Percentiles rank a stretch among this genome's conserved stretches.
Conservation (phyloP, 495 filamentous ascomycete species). For the Xylaria longipes region DNA sequence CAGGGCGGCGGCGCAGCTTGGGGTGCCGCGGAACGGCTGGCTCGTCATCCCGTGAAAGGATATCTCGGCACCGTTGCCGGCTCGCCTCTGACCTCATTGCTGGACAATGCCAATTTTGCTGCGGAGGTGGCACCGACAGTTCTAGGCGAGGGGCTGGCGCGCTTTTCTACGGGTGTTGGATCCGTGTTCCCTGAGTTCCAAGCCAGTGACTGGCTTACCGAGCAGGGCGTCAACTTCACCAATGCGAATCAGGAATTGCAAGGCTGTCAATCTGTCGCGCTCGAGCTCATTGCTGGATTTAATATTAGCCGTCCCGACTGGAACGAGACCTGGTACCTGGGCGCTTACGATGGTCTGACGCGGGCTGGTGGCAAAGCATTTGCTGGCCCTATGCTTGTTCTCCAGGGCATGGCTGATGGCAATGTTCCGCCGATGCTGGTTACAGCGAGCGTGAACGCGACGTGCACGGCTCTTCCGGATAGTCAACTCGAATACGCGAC, state of each 20-base stretch:
- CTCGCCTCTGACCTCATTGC: not conserved
- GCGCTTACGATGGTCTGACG: not conserved
- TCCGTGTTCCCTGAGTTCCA: not conserved
- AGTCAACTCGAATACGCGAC: not conserved
- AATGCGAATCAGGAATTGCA: conserved; percentile 1
- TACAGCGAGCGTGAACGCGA: not conserved
- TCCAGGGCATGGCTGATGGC: not conserved
- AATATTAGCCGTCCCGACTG: not conserved
- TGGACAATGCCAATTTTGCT: not conserved
- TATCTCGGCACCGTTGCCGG: conserved; percentile 12
- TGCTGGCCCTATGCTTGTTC: conserved; percentile 2
- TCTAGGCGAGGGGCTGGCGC: not conserved
- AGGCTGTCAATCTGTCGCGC: conserved; percentile 1
- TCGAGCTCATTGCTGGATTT: not conserved
- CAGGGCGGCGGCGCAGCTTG: conserved; percentile 49
- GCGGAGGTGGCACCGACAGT: not conserved
- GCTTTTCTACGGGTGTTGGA: not conserved
- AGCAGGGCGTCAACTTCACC: not conserved
- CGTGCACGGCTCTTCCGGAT: not conserved
- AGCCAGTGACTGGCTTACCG: not conserved
- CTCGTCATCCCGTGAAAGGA: not conserved
- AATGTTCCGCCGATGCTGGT: not conserved
- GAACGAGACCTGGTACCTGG: not conserved
- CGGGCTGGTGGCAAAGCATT: not conserved
- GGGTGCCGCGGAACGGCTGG: not conserved